Percentiles rank a stretch among this genome's conserved stretches.
phyloP scores from a whole-genome alignment of 1,284 basidiomycete species.

The Boletus calvinii region DNA sequence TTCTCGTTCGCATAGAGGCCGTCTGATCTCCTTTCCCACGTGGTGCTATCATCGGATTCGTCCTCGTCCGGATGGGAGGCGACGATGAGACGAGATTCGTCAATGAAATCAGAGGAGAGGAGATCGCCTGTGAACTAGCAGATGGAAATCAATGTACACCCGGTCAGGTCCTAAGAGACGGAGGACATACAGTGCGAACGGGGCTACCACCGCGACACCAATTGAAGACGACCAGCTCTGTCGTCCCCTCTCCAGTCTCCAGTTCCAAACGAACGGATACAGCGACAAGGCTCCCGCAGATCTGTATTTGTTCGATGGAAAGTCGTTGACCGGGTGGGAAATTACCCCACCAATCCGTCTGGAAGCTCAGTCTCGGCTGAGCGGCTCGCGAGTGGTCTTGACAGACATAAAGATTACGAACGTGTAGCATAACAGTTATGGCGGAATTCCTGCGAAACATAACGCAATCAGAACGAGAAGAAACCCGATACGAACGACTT shows the following conservation, averaged over 20 bases:
- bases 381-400: conserved; percentile 29
- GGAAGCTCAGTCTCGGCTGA: conserved; percentile 30
- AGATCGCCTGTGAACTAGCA: conserved; percentile 30
- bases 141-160: background rate
- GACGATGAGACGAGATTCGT: conserved; percentile 29
- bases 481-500: conserved; percentile 10
- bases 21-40: conserved; percentile 33
- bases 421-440: conserved; percentile 28
- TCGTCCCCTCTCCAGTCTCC: conserved; percentile 34
- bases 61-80: conserved; percentile 35
- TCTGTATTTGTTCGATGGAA: conserved; percentile 32
- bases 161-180: background rate
- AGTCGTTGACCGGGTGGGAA: conserved; percentile 35
- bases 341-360: conserved; percentile 37
- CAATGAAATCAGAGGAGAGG: conserved; percentile 35
- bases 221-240: conserved; percentile 32
- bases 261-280: conserved; percentile 32
- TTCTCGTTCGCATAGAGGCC: conserved; percentile 34
- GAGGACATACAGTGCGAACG: conserved; percentile 27
- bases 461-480: background rate
- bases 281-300: conserved; percentile 30
- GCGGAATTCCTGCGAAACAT: conserved; percentile 24
- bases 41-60: conserved; percentile 31
- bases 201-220: conserved; percentile 30
- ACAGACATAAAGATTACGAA: conserved; percentile 29